Conservation (phyloP, 257 asterid species). For the Marsdenia floribunda region DNA sequence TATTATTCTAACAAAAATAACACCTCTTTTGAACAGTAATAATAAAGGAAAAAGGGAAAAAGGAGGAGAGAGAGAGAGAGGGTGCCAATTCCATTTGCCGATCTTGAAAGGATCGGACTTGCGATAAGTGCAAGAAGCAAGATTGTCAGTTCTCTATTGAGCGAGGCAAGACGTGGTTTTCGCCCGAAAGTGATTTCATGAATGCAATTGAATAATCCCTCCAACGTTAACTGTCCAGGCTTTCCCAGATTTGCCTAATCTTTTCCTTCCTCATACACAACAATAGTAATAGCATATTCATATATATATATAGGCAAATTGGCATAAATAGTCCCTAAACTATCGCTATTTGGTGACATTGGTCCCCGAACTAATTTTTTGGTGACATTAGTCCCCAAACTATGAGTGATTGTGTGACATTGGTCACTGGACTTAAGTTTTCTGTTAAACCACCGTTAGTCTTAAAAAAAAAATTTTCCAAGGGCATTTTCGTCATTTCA, state of each 20-base stretch:
- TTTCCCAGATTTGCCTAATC: constrained; percentile 82
- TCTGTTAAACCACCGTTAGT: too few relatives aligned
- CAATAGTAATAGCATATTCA: neutral
- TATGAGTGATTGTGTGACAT: too few relatives aligned
- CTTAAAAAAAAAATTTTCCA: too few relatives aligned
- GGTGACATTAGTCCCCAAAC: too few relatives aligned
- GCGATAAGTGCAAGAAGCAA: constrained; percentile 57
- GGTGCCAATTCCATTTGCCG: constrained; percentile 78
- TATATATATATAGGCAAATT: neutral
- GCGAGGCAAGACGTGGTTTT: constrained; percentile 92
- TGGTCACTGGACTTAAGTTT: too few relatives aligned
- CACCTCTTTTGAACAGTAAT: too few relatives aligned
- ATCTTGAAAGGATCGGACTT: constrained; percentile 80
- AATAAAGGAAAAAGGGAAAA: too few relatives aligned
- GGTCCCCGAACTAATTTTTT: too few relatives aligned
- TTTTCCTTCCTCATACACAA: constrained; percentile 10
- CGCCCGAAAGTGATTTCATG: constrained; percentile 82
- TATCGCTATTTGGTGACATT: too few relatives aligned
- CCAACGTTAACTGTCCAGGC: constrained; percentile 71
- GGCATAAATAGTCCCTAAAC: too few relatives aligned
- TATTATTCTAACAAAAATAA: too few relatives aligned
- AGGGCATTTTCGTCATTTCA: too few relatives aligned
- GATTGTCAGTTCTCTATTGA: constrained; percentile 78
- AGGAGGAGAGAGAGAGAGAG: neutral
- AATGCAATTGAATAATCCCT: constrained; percentile 72